Evolutionary conservation across 345 rosid genomes (phyloP), one percentile per base, ranked within the genome.

Genomic region (Rhodomyrtus tomentosa): DNA sequence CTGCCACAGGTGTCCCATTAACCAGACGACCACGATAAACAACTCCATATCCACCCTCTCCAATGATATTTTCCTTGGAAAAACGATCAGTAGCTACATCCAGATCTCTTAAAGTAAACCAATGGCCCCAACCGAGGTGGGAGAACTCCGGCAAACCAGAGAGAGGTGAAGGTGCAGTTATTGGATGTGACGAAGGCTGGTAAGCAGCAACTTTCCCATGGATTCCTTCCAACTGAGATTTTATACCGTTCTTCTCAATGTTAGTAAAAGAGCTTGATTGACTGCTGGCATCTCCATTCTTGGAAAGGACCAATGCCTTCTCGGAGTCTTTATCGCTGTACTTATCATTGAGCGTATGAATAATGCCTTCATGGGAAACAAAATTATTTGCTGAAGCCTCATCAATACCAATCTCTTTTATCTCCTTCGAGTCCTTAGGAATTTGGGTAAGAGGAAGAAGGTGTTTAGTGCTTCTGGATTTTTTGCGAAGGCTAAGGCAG

Each of bases 21-120:
- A 92, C 85, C 59, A 96, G 81, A 87, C 90, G 89, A 80, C 98
- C 99, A 84, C 87, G 92, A 90, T 94, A 96, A 83, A 96, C 98
- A 88, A 96, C 92, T 85, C 99, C 99, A 86, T 95, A 96, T 20
- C 99, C 99, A 80, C 99, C 99, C 88, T 95, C 99, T 82, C 99
- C 99, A 16, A 96, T 94, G 76, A 95, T 90, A 85, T 93, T 94
- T 84, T 95, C 98, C 89, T 90, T 94, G 11, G 97, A 87, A 88
- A 96, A 96, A 82, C 90, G 92, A 84, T 89, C 91, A 25, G 98
- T 96, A n/a, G 97, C 97, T 32, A 90, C 87, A 49, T 95, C 95
- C 72, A 96, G 93, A 86, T 96, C 99, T 87, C 99, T 91, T 81
- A 96, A 90, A 72, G 98, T 96, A 90, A 96, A 96, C 99, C 99